Evolutionary conservation across 208 protist genomes (phyloP).

Genomic region (Trypanosoma boissoni): DNA sequence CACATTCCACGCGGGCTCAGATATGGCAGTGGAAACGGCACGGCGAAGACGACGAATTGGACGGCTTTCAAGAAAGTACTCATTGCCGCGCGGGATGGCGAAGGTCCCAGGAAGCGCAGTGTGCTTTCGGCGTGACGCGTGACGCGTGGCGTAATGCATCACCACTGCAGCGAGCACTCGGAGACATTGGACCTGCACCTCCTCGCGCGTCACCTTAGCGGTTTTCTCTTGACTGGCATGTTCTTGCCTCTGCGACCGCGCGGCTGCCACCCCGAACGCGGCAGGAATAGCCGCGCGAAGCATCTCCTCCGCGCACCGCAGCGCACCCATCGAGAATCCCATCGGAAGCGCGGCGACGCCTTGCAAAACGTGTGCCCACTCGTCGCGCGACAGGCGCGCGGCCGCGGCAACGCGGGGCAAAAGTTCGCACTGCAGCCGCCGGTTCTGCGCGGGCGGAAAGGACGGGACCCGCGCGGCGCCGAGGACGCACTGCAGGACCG

Average conservation of each 20-base stretch:
- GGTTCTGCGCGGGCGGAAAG: constrained; percentile 47
- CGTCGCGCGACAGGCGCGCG: constrained; percentile 46
- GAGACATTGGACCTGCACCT: constrained; percentile 43
- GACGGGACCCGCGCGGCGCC: constrained; percentile 47
- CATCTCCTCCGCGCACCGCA: constrained; percentile 62
- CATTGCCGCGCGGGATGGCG: constrained; percentile 20
- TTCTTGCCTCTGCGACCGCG: no score
- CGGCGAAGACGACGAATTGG: constrained; percentile 48
- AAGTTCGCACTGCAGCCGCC: constrained; percentile 59
- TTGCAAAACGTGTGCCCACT: constrained; percentile 52
- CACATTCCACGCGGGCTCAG: constrained; percentile 15
- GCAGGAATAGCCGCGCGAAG: constrained; percentile 46
- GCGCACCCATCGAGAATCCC: constrained; percentile 29
- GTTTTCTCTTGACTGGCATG: no score
- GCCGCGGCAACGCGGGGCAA: constrained; percentile 37
- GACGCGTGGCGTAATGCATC: constrained; percentile 37
- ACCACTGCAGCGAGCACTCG: constrained; percentile 48
- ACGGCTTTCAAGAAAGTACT: constrained; percentile 40
- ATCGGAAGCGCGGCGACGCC: constrained; percentile 29
- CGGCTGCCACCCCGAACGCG: constrained; percentile 29
- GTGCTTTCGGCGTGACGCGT: constrained; percentile 48
- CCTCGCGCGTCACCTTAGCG: no score
- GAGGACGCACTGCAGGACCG: constrained; percentile 71
- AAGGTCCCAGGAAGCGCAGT: constrained; percentile 8
- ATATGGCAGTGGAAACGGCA: constrained; percentile 18